phyloP scores from a whole-genome alignment of 1,284 basidiomycete genomes.

The Mycocalia duriaeana region DNA sequence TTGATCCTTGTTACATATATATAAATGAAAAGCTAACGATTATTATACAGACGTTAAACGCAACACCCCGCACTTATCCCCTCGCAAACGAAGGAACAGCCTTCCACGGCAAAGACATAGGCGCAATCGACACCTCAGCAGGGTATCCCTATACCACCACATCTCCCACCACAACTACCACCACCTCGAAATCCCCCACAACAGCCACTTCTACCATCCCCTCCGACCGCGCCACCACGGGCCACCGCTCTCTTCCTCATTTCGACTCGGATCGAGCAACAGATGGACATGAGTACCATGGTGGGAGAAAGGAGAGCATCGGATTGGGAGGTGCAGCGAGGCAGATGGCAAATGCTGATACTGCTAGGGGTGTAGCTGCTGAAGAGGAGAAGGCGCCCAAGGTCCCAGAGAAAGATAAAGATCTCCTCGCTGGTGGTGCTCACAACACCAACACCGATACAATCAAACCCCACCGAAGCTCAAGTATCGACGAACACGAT shows the following conservation, averaged over 20 bases:
- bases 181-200: background rate
- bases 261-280: conserved; percentile 1
- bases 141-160: background rate
- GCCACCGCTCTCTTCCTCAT: background rate
- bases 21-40: no score
- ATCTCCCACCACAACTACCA: background rate
- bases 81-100: background rate
- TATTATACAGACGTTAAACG: background rate
- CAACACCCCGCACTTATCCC: background rate
- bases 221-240: background rate
- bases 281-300: background rate
- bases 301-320: background rate
- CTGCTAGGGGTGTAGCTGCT: no score
- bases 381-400: no score
- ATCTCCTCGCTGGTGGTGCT: no score
- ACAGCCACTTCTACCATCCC: background rate
- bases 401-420: no score
- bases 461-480: no score
- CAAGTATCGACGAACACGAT: no score
- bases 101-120: background rate
- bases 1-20: no score
- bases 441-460: no score
- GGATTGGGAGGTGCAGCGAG: no score
- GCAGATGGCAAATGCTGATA: no score
- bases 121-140: conserved; percentile 1